Base-by-base conservation (phyloP, 371 early-diverging fungal genomes). In the Chytridium lagenaria region DNA sequence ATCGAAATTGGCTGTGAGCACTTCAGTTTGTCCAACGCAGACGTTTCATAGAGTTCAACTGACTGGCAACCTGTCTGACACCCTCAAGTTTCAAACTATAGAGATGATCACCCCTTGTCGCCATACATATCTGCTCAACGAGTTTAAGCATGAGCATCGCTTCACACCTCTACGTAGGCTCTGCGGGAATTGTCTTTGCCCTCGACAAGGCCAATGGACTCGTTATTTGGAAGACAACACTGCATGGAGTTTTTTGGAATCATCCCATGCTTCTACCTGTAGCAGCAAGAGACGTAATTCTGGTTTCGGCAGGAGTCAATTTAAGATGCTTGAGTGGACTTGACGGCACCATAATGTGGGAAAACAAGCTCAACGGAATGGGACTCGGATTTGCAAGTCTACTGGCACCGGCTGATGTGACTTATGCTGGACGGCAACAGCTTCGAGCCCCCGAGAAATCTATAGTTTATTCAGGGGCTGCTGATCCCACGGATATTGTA, bases 281-380 rank as follows among this genome's bases (percentile, higher is more conserved):
- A 3, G 31, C 34, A 26, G 15, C 63, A 12, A 16, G 36, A 22
- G 26, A 57, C 59, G 22, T 26, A 1, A 31, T 44, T 28, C 31
- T 72, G 22, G 67, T 33, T 2, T 68, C 57, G 3, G 33, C 72
- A 23, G 72, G 67, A 15, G 50, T 59, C 38, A 72, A 66, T 33
- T 19, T 72, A 12, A 2, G 67, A 10, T 22, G 36, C 22, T 5
- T 59, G n/a, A 12, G 2, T 22, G 33, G 44, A 2, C 26, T 19
- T 5, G 33, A 37, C 1, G 72, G 72, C 2, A 7, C 22, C 2
- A 12, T 52, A 22, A 26, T 72, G 10, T 72, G 72, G 72, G 72
- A 72, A 37, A 72, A 72, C 67, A 67, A 26, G 33, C 50, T 72
- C 66, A 66, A 52, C 40, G 67, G 67, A 10, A 72, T 72, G 72